phyloP scores from a whole-genome alignment of 2,329 filamentous ascomycete species.

The Penicillium verrucosum region DNA sequence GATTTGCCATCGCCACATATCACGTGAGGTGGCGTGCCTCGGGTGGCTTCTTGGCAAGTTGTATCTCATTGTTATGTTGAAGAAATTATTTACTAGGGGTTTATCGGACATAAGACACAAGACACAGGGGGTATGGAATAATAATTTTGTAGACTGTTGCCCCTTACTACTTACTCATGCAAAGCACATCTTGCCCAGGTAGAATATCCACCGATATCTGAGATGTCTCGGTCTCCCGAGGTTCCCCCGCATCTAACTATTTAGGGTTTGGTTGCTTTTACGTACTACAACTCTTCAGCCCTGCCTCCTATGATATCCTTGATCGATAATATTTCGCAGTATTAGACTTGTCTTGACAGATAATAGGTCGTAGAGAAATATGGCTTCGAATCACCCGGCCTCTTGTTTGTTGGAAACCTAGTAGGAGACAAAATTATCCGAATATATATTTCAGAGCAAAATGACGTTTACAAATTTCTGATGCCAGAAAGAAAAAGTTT shows the following conservation, averaged over 20 bases:
- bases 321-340: not conserved
- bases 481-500: not conserved
- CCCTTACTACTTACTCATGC: not conserved
- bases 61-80: not conserved
- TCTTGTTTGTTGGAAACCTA: not conserved
- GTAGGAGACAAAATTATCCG: not conserved
- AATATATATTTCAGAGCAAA: not conserved
- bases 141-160: not conserved
- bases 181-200: not conserved
- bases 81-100: not conserved
- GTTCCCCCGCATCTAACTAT: not conserved
- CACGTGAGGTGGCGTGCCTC: constrained; percentile 13
- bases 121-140: not conserved
- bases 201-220: not conserved
- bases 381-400: not conserved
- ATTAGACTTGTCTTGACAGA: too few species aligned
- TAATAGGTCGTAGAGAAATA: too few species aligned
- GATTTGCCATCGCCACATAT: constrained; percentile 12
- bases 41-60: constrained; percentile 6
- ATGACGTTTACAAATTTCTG: not conserved
- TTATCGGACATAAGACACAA: not conserved
- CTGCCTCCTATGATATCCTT: not conserved
- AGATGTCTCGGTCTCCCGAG: not conserved
- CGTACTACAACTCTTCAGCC: not conserved
- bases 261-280: not conserved